phyloP scores from a whole-genome alignment of 345 rosid species.

The Hibiscus syriacus region DNA sequence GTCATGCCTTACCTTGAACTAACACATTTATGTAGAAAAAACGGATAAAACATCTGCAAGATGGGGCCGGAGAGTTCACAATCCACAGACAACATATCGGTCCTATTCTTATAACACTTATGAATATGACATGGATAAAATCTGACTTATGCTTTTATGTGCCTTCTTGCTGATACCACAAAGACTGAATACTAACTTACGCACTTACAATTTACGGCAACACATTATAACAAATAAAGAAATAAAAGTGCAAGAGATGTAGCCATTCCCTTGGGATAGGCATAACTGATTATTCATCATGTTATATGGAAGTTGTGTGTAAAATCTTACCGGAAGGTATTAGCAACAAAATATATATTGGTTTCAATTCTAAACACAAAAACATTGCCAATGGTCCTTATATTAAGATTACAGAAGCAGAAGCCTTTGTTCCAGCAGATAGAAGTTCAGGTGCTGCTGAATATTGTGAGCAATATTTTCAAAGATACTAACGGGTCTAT shows the following conservation, averaged over 20 bases:
- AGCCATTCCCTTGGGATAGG: not conserved
- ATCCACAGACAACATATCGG: not conserved
- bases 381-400: not conserved
- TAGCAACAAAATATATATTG: not conserved
- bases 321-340: no score
- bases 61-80: not conserved
- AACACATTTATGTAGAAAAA: not conserved
- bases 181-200: no score
- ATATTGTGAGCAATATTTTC: not conserved
- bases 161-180: no score
- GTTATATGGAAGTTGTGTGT: no score
- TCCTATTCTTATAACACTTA: not conserved
- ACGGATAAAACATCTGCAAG: not conserved
- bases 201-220: no score
- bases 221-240: not conserved
- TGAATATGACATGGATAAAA: not conserved
- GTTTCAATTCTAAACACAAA: conserved; percentile 3
- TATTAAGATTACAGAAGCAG: not conserved
- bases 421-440: not conserved
- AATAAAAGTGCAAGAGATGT: not conserved
- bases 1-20: not conserved
- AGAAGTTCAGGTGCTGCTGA: not conserved
- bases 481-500: not conserved
- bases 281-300: not conserved
- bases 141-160: not conserved